Evolutionary conservation across 208 protist species (phyloP).

Genomic region (Pavlovales sp.): DNA sequence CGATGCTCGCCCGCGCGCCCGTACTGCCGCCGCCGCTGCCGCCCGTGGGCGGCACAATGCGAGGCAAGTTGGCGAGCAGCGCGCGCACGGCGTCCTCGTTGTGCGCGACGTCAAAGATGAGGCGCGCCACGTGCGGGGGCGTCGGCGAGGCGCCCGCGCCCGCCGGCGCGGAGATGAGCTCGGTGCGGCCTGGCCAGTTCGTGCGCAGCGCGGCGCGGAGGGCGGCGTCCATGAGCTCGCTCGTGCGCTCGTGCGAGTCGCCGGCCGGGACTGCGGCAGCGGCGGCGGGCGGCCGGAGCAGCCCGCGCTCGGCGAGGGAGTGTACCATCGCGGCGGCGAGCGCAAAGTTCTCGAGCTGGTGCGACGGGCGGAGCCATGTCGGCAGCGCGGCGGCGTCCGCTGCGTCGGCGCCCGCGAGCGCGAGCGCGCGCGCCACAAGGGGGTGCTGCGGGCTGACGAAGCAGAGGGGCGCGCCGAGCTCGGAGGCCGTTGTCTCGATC

Average conservation of each 20-base stretch:
- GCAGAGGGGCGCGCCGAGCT: neutral
- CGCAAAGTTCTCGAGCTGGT: neutral
- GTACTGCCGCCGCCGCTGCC: too few species aligned
- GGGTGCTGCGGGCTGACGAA: neutral
- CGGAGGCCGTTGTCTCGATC: neutral
- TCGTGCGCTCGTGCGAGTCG: too few species aligned
- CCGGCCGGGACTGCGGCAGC: neutral
- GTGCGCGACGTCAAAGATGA: constrained; percentile 28
- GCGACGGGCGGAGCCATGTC: neutral
- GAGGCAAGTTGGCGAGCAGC: neutral
- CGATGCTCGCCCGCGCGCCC: neutral
- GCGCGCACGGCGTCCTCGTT: neutral
- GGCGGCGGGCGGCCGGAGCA: neutral
- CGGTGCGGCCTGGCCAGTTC: neutral
- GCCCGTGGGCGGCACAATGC: neutral
- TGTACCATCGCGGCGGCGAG: neutral
- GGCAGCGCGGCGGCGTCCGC: neutral
- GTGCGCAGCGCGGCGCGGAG: neutral
- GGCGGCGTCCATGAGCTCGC: neutral
- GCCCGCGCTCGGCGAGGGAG: neutral
- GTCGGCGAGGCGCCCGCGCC: too few species aligned
- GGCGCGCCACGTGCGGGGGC: too few species aligned
- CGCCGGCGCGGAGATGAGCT: neutral
- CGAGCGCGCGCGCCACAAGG: neutral
- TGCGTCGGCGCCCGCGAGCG: neutral